Evolutionary conservation across 495 filamentous ascomycete genomes (phyloP).

Genomic region (Cairneyella variabilis): DNA sequence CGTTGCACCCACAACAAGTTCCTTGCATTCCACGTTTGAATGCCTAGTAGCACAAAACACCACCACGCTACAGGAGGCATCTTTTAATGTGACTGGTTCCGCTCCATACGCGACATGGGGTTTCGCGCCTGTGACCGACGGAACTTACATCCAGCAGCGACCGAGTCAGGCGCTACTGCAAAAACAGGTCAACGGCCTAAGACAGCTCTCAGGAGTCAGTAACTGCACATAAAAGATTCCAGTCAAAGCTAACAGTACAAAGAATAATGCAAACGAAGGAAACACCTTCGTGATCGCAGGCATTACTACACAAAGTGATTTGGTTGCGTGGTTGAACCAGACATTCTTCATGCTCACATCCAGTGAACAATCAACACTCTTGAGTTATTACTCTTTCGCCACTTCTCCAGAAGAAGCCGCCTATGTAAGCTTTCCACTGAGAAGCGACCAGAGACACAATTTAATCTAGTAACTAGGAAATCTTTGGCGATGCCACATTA

Average conservation of each 20-base stretch:
- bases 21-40: constrained; percentile 49
- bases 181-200: constrained; percentile 47
- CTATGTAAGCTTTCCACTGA: background rate
- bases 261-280: constrained; percentile 4
- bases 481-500: constrained; percentile 58
- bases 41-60: constrained; percentile 49
- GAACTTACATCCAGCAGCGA: constrained; percentile 45
- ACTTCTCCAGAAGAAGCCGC: background rate
- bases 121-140: constrained; percentile 62
- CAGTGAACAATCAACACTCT: background rate
- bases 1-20: constrained; percentile 25
- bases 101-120: constrained; percentile 43
- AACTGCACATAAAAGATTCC: background rate
- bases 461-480: background rate
- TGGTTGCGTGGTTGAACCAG: background rate
- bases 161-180: constrained; percentile 46
- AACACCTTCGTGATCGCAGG: background rate
- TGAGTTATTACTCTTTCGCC: background rate
- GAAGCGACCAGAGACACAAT: background rate
- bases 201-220: constrained; percentile 43
- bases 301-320: background rate
- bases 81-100: constrained; percentile 40
- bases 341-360: background rate
- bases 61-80: constrained; percentile 50
- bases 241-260: no score